Evolutionary conservation across 768 basidiomycete genomes (phyloP), one percentile per base, ranked within the genome.

Genomic region (Leucosporidium yakuticum): DNA sequence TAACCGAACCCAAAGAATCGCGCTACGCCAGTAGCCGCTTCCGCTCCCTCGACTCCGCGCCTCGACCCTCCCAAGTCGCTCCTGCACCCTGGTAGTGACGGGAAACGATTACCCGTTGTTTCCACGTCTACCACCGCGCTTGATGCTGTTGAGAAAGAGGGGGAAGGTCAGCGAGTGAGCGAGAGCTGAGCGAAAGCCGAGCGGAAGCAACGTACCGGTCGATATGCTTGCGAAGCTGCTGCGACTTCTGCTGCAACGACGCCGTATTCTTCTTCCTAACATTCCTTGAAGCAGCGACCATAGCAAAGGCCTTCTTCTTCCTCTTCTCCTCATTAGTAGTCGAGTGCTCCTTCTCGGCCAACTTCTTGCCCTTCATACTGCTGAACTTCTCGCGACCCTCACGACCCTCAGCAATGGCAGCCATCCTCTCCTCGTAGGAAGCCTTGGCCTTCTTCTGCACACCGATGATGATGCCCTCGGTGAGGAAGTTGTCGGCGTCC

Each of bases 341-440:
- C 68, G 72, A 73, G 67, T 73, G 72, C 63, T 69, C 69, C 69
- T 73, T 73, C 60, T 64, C 62, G 61, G 60, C 55, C 31, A 72
- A 60, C 71, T 75, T 75, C 70, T 74, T 74, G 69, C 74, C 73
- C 53, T 67, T 70, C 64, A 70, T 68, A 27, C 53, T 60, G 7
- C 90, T 90, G 77, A 87, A 96, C 80, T 94, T 95, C 77, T 95
- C 94, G 59, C 95, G 84, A 0, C 92, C 95, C 79, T 98, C 94
- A 49, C 94, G 84, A 0, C 95, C 95, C 77, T 91, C 90, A 76
- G 88, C 86, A 70, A 97, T 89, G 65, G 87, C 88, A 7, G 89
- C 94, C 79, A 98, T 84, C 25, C 95, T 88, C 76, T 94, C 94
- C 63, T 90, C 90, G 77, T 98, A 98, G 77, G 90, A 88, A 2